phyloP scores from a whole-genome alignment of 208 protist genomes.

The Crithidia mellificae region DNA sequence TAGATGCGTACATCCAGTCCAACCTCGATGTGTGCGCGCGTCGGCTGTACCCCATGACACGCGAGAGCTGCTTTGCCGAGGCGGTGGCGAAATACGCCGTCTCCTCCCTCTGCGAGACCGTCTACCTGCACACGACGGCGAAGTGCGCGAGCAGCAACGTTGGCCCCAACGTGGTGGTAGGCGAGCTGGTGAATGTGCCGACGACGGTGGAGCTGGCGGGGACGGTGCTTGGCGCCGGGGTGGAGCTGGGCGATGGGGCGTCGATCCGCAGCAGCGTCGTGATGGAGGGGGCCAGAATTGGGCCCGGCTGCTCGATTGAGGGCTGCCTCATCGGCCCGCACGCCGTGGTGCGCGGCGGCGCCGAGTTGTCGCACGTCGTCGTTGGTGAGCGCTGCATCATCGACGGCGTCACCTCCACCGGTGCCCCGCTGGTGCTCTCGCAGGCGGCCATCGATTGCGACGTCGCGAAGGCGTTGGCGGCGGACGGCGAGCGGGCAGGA shows the following conservation, averaged over 20 bases:
- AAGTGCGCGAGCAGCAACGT: slow-evolving; percentile 29
- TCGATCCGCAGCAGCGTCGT: slow-evolving; percentile 68
- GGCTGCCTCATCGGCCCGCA: slow-evolving; percentile 59
- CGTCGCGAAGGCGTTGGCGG: neutral
- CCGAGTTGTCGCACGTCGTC: slow-evolving; percentile 59
- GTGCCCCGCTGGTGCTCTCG: slow-evolving; percentile 18
- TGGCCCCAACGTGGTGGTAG: slow-evolving; percentile 67
- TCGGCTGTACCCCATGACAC: slow-evolving; percentile 77
- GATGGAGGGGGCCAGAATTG: slow-evolving; percentile 64
- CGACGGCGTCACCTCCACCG: slow-evolving; percentile 21
- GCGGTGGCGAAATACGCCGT: slow-evolving; percentile 67
- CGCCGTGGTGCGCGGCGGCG: slow-evolving; percentile 48
- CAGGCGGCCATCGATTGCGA: slow-evolving; percentile 27
- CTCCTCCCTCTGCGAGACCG: slow-evolving; percentile 59
- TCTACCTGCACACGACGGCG: slow-evolving; percentile 71
- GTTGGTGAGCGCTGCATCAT: slow-evolving; percentile 54
- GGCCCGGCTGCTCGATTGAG: slow-evolving; percentile 50
- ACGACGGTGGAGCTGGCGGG: slow-evolving; percentile 52
- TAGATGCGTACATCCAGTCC: slow-evolving; percentile 71
- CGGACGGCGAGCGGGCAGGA: neutral
- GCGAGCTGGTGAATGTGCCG: slow-evolving; percentile 58
- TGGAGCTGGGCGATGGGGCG: slow-evolving; percentile 57
- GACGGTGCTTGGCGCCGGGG: slow-evolving; percentile 56
- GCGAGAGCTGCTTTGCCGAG: slow-evolving; percentile 84
- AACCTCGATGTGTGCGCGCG: slow-evolving; percentile 81